Conservation (phyloP, 2,329 filamentous ascomycete species). For the Diaporthe nobilis region DNA sequence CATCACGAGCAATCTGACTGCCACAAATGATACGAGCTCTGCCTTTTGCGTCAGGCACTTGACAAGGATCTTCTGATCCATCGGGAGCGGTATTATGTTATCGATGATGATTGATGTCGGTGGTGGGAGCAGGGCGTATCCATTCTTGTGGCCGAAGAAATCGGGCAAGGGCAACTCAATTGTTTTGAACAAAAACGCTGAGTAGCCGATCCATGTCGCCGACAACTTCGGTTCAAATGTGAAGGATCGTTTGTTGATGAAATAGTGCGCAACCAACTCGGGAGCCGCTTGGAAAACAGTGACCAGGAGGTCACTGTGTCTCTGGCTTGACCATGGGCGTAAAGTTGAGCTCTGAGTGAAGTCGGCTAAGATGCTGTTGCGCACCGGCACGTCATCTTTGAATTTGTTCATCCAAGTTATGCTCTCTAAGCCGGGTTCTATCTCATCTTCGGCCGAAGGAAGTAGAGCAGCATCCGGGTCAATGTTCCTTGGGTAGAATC, state of each 20-base stretch:
- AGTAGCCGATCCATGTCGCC: constrained; percentile 95
- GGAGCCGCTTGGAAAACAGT: constrained; percentile 86
- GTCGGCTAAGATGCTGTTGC: constrained; percentile 83
- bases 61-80: constrained; percentile 84
- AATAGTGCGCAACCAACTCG: constrained; percentile 91
- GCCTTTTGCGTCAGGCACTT: constrained; percentile 85
- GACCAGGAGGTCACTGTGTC: constrained; percentile 85
- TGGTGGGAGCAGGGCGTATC: constrained; percentile 78
- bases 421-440: constrained; percentile 77
- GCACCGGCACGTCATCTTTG: constrained; percentile 76
- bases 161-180: constrained; percentile 81
- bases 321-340: constrained; percentile 84
- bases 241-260: constrained; percentile 83
- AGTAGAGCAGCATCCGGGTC: constrained; percentile 68
- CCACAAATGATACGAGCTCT: constrained; percentile 87
- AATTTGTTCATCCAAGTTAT: constrained; percentile 80
- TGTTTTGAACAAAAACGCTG: constrained; percentile 86
- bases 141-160: constrained; percentile 77
- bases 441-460: constrained; percentile 56
- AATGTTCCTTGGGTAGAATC: constrained; percentile 84
- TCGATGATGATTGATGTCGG: constrained; percentile 85
- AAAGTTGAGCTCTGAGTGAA: constrained; percentile 83
- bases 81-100: constrained; percentile 85
- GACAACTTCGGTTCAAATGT: constrained; percentile 92
- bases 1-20: constrained; percentile 82